Base-by-base conservation (phyloP, 805 yeast species). In the Lipomyces sp. region DNA sequence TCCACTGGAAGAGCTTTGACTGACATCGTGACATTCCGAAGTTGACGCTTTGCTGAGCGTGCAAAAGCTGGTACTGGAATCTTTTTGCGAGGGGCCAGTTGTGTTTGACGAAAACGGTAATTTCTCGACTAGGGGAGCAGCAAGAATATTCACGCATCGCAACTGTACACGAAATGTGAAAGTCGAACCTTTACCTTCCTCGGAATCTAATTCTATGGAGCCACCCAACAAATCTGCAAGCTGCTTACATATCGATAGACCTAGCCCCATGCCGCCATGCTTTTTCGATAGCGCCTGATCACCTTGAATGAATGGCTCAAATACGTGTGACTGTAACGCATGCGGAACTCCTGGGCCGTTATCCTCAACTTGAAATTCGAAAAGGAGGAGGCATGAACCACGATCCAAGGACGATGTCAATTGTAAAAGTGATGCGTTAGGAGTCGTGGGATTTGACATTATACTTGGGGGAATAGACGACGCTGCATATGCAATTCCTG, bases 271-370 rank as follows among this genome's bases (percentile, higher is more conserved):
- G 71, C 99, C 99, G 65, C 98, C 98, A 75, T 90, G 88, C 64
- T 93, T 90, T 74, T 97, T 83, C 3, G 97, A 90, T 34, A 92
- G 81, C 0, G 97, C 92, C 77, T 92, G 97, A 75, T 94, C 98
- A 62, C 98, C 99, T 79, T 94, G 99, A 24, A 93, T 92, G 80
- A 94, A 94, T 1, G 98, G 98, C 74, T 95, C 98, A 77, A 94
- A 94, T 0, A 94, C 96, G 67, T 89, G 86, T 55, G 87, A 87
- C 74, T 90, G 97, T 63, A 92, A 77, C 0, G 88, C 86, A 13
- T 88, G 86, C 53, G 91, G 96, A 62, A 94, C 93, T 66, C 99
- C 99, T 0, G 98, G 93, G 2, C 99, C 98, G 0, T 96, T 91
- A 76, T 94, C 99, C 48, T 82, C 83, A 11, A 94, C 97, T 65